Evolutionary conservation across 2,329 filamentous ascomycete species (phyloP).

Genomic region (Cladophialophora carrionii): DNA sequence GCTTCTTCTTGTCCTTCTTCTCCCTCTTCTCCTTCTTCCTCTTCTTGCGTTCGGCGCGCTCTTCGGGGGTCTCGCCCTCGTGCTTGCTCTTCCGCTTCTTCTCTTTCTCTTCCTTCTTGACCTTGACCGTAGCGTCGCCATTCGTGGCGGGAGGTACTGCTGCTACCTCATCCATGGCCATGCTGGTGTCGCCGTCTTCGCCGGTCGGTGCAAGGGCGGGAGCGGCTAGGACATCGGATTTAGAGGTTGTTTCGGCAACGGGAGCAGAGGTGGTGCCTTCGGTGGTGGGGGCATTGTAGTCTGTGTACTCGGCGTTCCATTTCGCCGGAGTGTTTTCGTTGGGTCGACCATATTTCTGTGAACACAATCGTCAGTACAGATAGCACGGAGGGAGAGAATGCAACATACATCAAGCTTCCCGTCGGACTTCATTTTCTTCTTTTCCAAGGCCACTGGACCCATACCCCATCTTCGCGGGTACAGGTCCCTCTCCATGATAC

Average conservation of each 20-base stretch:
- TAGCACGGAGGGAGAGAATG: neutral
- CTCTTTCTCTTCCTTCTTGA: conserved; percentile 50
- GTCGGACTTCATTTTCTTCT: conserved; percentile 99
- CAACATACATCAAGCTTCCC: conserved; percentile 81
- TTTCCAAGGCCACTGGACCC: conserved; percentile 88
- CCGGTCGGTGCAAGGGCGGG: conserved; percentile 41
- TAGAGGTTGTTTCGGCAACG: conserved; percentile 52
- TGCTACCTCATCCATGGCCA: conserved; percentile 49
- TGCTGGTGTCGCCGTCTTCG: conserved; percentile 46
- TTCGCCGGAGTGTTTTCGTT: conserved; percentile 93
- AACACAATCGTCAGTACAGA: conserved; percentile 17
- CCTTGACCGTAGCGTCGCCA: conserved; percentile 45
- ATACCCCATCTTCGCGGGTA: conserved; percentile 97
- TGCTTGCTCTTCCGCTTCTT: conserved; percentile 62
- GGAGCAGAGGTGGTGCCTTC: conserved; percentile 53
- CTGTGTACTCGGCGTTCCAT: conserved; percentile 92
- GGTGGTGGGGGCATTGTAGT: conserved; percentile 68
- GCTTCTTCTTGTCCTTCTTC: conserved; percentile 55
- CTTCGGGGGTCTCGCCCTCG: conserved; percentile 58
- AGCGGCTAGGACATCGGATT: conserved; percentile 43
- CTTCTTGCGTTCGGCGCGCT: conserved; percentile 54
- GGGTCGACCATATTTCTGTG: conserved; percentile 81
- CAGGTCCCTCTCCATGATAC: conserved; percentile 98
- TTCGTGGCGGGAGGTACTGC: conserved; percentile 41
- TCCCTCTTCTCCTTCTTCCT: conserved; percentile 60